These are phyloP conservation scores for Xanthoceras sorbifolium DNA, from an alignment of 345 rosid genomes.

Conservation along the genomic window DNA sequence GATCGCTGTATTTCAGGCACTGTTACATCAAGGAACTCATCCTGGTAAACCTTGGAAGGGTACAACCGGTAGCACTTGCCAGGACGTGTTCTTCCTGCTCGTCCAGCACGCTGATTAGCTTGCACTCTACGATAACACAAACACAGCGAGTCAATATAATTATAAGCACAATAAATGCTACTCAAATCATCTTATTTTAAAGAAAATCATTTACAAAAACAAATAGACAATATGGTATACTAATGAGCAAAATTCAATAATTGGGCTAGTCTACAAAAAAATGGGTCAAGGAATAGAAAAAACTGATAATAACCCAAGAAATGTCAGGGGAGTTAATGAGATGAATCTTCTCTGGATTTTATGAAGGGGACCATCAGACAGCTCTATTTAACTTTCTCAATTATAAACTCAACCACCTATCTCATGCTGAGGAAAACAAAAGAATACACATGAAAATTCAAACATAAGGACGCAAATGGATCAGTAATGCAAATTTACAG, in stretches of 20 bases:
- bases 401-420: not conserved
- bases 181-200: not conserved
- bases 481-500: not conserved
- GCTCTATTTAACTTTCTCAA: not conserved
- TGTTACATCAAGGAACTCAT: constrained; percentile 85
- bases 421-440: not conserved
- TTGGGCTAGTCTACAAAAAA: not conserved
- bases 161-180: constrained; percentile 1
- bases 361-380: not conserved
- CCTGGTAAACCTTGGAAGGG: constrained; percentile 69
- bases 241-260: not conserved
- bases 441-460: constrained; percentile 9
- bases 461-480: constrained; percentile 1
- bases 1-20: constrained; percentile 96
- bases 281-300: not conserved
- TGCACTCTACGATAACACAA: constrained; percentile 67
- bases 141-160: not conserved
- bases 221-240: not conserved
- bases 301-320: not conserved
- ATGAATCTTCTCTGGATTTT: not conserved
- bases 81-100: constrained; percentile 98
- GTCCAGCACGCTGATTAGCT: constrained; percentile 97
- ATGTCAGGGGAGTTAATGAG: not conserved
- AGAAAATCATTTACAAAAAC: not conserved
- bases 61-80: constrained; percentile 95